phyloP scores from a whole-genome alignment of 164 flowering plant genomes.

The Nelumbo lutea region DNA sequence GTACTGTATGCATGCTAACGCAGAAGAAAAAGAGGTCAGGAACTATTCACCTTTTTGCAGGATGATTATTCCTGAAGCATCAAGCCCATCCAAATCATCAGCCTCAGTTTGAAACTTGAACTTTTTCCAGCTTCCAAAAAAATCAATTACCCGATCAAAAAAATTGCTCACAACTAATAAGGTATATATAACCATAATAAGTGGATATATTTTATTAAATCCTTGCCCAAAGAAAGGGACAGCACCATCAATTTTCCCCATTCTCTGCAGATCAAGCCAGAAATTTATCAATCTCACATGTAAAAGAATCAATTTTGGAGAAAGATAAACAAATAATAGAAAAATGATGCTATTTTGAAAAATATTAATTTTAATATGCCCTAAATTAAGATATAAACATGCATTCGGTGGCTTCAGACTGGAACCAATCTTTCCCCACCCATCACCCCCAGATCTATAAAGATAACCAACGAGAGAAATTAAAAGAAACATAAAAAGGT shows the following conservation, averaged over 20 bases:
- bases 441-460: too few species aligned
- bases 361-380: background rate
- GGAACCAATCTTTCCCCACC: too few species aligned
- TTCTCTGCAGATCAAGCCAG: conserved; percentile 57
- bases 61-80: conserved; percentile 91
- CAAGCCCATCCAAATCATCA: conserved; percentile 90
- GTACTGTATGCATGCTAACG: background rate
- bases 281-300: background rate
- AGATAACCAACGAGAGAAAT: too few species aligned
- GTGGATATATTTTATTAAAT: conserved; percentile 93
- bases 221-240: conserved; percentile 87
- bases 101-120: conserved; percentile 74
- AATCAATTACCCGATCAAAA: conserved; percentile 74
- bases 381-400: too few species aligned
- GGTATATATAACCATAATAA: conserved; percentile 94
- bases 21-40: background rate
- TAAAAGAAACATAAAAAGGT: too few species aligned
- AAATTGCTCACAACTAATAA: conserved; percentile 87
- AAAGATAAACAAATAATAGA: background rate
- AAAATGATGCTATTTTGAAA: background rate
- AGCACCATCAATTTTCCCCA: conserved; percentile 87
- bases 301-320: background rate
- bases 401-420: too few species aligned
- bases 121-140: conserved; percentile 91
- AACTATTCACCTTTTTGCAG: conserved; percentile 68